Base-by-base conservation (phyloP, 2,329 filamentous ascomycete genomes). In the Arthrobotrys sinensis region DNA sequence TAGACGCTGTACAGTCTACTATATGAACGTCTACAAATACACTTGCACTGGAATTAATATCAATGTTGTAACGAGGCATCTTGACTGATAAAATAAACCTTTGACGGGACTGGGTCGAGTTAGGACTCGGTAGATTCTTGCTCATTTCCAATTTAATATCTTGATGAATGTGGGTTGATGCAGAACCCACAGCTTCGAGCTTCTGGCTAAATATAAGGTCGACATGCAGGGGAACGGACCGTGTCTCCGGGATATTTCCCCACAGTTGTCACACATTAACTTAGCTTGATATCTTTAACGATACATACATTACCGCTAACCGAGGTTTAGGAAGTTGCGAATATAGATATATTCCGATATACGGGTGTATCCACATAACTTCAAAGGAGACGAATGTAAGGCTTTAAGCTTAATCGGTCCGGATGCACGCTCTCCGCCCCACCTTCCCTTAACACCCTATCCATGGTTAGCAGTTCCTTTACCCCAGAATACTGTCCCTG, bases 191-290 rank as follows among this genome's bases (percentile, higher is more conserved):
- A 48, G 5, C 16, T 48, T 48, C 45, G 43, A 48, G 40, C 40
- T 45, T 45, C 19, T 32, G 64, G 36, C 53, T 62, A 70, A 62
- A 62, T 38, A 11, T 43, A 34, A 32, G 14, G n/a, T 24, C 32
- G 19, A 16, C 34, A 32, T 71, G 67, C 67, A 71, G 67, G 55
- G 55, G 55, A 75, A 63, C 70, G 70, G 70, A 62, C 70, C 70
- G 70, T 55, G 28, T 67, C 63, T 75, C 70, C 70, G 70, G 70
- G 70, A 43, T 75, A 21, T 43, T 60, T 66, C 70, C 63, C 70
- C 70, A 75, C 70, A 75, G 10, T 14, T 75, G 70, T 62, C 40
- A 32, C 70, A 75, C 63, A 52, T 67, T 60, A 65, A 73, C 21
- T 32, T 24, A 21, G 67, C 28, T 36, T 36, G 16, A 55, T 7